A percentile compares a stretch with the other conserved stretches of the same genome.
Evolutionary conservation across 225 moss, liverwort and hornwort species (phyloP).

Genomic region (Physcomitrium patens): DNA sequence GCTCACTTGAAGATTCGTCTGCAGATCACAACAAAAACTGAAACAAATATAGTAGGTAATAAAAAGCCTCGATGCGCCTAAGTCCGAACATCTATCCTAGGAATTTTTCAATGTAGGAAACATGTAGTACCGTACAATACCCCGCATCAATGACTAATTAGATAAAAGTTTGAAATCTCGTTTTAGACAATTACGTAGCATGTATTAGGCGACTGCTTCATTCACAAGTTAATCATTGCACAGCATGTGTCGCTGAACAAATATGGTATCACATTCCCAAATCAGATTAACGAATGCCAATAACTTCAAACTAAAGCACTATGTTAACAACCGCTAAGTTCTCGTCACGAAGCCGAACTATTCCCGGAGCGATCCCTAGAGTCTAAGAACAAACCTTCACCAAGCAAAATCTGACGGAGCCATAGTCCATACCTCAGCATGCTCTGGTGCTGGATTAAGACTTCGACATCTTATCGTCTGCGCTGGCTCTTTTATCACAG

Average conservation of each 20-base stretch:
- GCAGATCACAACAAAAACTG: neutral
- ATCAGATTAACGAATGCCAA: neutral
- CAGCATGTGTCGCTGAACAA: neutral
- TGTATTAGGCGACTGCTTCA: too few relatives aligned
- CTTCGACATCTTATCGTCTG: slow-evolving; percentile 12
- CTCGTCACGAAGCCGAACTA: neutral
- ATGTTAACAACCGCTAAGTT: neutral
- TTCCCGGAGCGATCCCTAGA: neutral
- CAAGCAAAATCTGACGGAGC: neutral
- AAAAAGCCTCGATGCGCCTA: neutral
- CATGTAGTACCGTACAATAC: neutral
- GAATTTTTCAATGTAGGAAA: neutral
- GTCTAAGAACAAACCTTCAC: neutral
- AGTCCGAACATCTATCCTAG: neutral
- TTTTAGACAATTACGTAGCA: neutral
- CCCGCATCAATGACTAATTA: neutral
- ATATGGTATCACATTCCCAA: neutral
- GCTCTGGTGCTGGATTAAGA: neutral
- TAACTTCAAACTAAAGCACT: neutral
- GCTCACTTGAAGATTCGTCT: slow-evolving; percentile 44
- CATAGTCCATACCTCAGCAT: slow-evolving; percentile 8
- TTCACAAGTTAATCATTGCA: too few relatives aligned
- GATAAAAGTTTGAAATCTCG: neutral
- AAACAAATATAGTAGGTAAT: neutral
- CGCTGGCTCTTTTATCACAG: slow-evolving; percentile 33